Percentiles rank a stretch among this genome's conserved stretches.
Conservation (phyloP, 345 rosid genomes). For the Hibiscus trionum region DNA sequence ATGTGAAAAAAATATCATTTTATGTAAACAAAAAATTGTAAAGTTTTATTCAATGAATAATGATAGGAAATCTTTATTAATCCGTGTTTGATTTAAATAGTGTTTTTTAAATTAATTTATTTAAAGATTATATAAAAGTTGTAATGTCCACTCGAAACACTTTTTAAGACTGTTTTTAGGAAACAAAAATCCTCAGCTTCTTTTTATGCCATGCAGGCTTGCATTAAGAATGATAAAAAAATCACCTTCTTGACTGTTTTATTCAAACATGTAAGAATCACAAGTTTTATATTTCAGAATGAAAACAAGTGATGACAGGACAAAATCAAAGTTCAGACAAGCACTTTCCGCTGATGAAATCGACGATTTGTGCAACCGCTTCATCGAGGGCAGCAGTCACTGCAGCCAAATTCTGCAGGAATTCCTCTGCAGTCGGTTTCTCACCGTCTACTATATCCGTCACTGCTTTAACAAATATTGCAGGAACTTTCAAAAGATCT, state of each 20-base stretch:
- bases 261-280: neutral
- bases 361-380: constrained; percentile 44
- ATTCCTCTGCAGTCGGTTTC: constrained; percentile 67
- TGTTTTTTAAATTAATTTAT: too few relatives aligned
- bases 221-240: too few relatives aligned
- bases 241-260: neutral
- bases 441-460: constrained; percentile 75
- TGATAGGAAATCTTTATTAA: too few relatives aligned
- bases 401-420: constrained; percentile 63
- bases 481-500: constrained; percentile 74
- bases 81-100: too few relatives aligned
- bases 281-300: constrained; percentile 10
- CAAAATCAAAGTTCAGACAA: constrained; percentile 55
- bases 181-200: too few relatives aligned
- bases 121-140: too few relatives aligned
- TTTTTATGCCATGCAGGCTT: too few relatives aligned
- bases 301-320: neutral
- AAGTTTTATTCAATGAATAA: too few relatives aligned
- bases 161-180: too few relatives aligned
- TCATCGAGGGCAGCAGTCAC: constrained; percentile 58
- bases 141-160: too few relatives aligned
- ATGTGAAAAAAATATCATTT: too few relatives aligned
- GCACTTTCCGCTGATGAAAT: constrained; percentile 66
- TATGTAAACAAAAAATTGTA: too few relatives aligned
- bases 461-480: constrained; percentile 75